Base-by-base conservation (phyloP, 768 basidiomycete genomes). In the Leccinum disarticulatum region DNA sequence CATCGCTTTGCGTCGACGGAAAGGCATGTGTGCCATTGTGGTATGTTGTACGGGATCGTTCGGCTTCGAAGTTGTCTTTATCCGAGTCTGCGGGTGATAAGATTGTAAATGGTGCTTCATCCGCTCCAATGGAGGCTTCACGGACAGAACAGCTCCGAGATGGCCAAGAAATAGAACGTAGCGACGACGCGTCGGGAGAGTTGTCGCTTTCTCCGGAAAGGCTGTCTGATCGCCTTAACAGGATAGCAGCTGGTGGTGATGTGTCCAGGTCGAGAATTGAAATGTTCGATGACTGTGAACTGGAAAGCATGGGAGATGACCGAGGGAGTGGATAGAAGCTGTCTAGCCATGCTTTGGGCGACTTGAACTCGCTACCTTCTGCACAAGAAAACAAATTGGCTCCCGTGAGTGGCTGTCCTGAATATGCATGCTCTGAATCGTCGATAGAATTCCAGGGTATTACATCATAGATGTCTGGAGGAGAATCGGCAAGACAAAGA, bases 241-340 rank as follows among this genome's bases (percentile, higher is more conserved):
- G 52, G 60, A 47, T 54, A 13, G 58, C 31, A 17, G 51, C 48
- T n/a, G n/a, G 52, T 35, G 62, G 65, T 2, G 73, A 73, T 15
- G 67, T 66, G 14, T 69, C 71, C 8, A 73, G 55, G 22, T 65
- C 41, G 15, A 73, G 59, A 47, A 69, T 63, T 2, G 49, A 61
- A 52, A 62, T 31, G 15, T 67, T 46, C 15, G 65, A 63, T 17
- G 55, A 54, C 25, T 52, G 62, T 28, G 59, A 62, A 48, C 63
- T 51, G 25, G 66, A 64, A 53, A 56, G 10, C 22, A 64, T 60
- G 13, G 71, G 73, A 22, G 67, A 71, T 50, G 68, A 74, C 28
- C 43, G 60, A 41, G 65, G 64, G n/a, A 71, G 57, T 31, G 57
- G 52, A 36, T 53, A 46, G 35, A 36, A 30, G 27, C 2, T 27